Percentiles rank a stretch among this genome's conserved stretches.
phyloP scores from a whole-genome alignment of 2,329 filamentous ascomycete species.

The Diaporthe australafricana region DNA sequence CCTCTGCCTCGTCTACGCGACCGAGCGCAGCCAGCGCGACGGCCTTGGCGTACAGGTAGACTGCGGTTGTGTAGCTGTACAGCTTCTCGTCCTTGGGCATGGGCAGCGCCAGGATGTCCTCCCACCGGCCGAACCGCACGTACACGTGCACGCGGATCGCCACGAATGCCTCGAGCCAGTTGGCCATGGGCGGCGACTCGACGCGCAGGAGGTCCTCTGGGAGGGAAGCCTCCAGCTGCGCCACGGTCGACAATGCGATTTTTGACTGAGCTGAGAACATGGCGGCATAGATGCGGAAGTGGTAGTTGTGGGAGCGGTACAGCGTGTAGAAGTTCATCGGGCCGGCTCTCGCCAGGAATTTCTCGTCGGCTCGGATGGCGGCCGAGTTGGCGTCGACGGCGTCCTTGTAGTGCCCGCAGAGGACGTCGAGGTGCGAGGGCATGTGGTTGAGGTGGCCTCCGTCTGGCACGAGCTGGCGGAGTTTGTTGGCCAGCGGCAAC shows the following conservation, averaged over 20 bases:
- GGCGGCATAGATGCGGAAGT: constrained; percentile 80
- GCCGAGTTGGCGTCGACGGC: constrained; percentile 75
- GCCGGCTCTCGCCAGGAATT: constrained; percentile 69
- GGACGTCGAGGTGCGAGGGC: constrained; percentile 81
- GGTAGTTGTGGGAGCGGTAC: constrained; percentile 80
- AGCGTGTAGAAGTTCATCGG: constrained; percentile 80
- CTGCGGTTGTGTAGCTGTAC: constrained; percentile 77
- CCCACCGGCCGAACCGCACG: constrained; percentile 80
- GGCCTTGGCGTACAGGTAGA: constrained; percentile 75
- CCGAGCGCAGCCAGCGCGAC: constrained; percentile 73
- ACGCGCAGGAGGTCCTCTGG: constrained; percentile 73
- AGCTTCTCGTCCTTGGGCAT: constrained; percentile 69
- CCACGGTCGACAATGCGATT: constrained; percentile 71
- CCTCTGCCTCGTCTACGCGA: constrained; percentile 64
- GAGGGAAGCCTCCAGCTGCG: constrained; percentile 69
- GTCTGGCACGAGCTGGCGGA: constrained; percentile 75
- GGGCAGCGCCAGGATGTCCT: constrained; percentile 68
- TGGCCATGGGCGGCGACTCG: constrained; percentile 78
- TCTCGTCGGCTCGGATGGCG: constrained; percentile 76
- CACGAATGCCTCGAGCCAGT: constrained; percentile 81
- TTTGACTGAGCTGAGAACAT: constrained; percentile 79
- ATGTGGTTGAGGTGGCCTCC: constrained; percentile 74
- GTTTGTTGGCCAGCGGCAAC: constrained; percentile 68
- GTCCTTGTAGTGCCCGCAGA: constrained; percentile 76
- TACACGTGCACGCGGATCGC: constrained; percentile 76